phyloP scores from a whole-genome alignment of 257 asterid species.

The Penstemon davidsonii region DNA sequence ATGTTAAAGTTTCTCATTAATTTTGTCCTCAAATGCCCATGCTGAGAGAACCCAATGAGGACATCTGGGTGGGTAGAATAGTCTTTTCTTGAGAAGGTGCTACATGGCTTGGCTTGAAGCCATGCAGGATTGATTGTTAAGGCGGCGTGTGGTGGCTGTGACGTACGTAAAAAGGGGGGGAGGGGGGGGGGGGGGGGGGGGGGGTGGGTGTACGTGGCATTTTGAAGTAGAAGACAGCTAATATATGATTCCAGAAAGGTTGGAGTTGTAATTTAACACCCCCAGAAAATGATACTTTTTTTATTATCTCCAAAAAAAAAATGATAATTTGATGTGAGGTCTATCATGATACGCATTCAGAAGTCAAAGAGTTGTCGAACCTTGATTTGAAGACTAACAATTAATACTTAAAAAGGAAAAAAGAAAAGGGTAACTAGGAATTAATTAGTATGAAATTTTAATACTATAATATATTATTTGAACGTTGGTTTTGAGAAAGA shows the following conservation, averaged over 20 bases:
- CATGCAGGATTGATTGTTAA: constrained; percentile 35
- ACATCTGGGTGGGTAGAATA: not conserved
- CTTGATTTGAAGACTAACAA: too few relatives aligned
- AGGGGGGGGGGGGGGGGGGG: too few relatives aligned
- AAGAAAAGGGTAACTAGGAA: too few relatives aligned
- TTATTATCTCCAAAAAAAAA: not conserved
- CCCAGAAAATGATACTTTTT: not conserved
- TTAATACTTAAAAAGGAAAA: too few relatives aligned
- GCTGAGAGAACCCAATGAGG: not conserved
- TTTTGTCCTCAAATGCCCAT: constrained; percentile 18
- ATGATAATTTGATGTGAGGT: not conserved
- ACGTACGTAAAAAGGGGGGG: not conserved
- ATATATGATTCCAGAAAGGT: not conserved
- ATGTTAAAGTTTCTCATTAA: not conserved
- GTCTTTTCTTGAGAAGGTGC: constrained; percentile 16
- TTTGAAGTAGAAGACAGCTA: constrained; percentile 9
- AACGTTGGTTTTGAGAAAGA: too few relatives aligned
- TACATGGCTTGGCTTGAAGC: constrained; percentile 41
- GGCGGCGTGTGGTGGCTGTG: not conserved
- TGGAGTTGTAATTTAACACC: constrained; percentile 24
- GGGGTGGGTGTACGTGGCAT: constrained; percentile 47
- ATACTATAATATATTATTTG: too few relatives aligned
- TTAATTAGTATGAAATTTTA: too few relatives aligned
- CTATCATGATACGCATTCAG: too few relatives aligned
- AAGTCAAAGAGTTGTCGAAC: too few relatives aligned